A percentile compares a stretch with the other conserved stretches of the same genome.
phyloP scores from a whole-genome alignment of 2,329 filamentous ascomycete genomes.

The Fusarium sp. region DNA sequence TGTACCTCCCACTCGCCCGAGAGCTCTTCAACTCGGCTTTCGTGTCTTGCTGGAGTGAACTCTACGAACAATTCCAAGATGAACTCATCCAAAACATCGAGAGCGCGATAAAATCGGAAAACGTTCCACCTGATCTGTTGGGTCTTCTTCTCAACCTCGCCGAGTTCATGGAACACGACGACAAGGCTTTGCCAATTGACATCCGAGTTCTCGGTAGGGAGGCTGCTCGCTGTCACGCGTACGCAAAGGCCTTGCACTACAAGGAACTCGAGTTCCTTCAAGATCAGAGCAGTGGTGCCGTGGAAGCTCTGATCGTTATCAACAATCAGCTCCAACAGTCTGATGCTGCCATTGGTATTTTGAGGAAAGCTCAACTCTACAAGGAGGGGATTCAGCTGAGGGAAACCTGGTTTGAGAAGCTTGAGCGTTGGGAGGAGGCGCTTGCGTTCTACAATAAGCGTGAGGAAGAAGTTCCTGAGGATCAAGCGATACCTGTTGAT shows the following conservation, averaged over 20 bases:
- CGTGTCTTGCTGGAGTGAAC: conserved; percentile 97
- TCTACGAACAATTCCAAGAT: conserved; percentile 97
- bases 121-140: conserved; percentile 94
- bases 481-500: conserved; percentile 77
- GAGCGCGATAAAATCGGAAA: conserved; percentile 91
- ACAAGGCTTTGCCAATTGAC: conserved; percentile 97
- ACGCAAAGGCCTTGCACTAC: conserved; percentile 97
- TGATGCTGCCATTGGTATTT: conserved; percentile 96
- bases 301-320: conserved; percentile 98
- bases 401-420: conserved; percentile 98
- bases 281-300: conserved; percentile 93
- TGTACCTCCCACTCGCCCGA: conserved; percentile 90
- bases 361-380: conserved; percentile 95
- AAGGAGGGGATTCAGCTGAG: conserved; percentile 92
- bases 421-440: conserved; percentile 98
- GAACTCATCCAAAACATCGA: conserved; percentile 97
- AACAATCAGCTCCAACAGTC: conserved; percentile 99
- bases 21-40: conserved; percentile 99
- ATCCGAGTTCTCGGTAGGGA: conserved; percentile 94
- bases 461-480: conserved; percentile 73
- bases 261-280: conserved; percentile 99
- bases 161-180: conserved; percentile 99
- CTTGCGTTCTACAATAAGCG: conserved; percentile 90
- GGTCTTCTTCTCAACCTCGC: conserved; percentile 95
- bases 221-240: conserved; percentile 95